phyloP scores from a whole-genome alignment of 257 asterid species.

The Fraxinus pennsylvanica region DNA sequence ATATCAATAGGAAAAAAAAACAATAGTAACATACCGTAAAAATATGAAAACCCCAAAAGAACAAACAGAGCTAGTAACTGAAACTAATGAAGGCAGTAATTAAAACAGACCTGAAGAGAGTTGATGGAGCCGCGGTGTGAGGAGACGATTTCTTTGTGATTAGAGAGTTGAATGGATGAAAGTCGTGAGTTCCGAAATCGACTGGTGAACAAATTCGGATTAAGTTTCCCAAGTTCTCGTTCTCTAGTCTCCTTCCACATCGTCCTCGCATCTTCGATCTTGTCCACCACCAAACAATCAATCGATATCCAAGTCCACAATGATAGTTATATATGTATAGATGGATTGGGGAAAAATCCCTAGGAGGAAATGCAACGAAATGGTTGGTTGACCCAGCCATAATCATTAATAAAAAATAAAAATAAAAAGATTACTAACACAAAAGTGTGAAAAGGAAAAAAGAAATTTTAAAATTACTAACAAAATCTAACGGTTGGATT shows the following conservation, averaged over 20 bases:
- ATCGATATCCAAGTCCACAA: constrained; percentile 27
- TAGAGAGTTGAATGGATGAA: constrained; percentile 81
- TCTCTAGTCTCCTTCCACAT: constrained; percentile 98
- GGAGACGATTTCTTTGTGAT: constrained; percentile 85
- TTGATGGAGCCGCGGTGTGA: constrained; percentile 88
- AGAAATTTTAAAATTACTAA: too few relatives aligned
- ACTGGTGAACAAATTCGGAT: constrained; percentile 75
- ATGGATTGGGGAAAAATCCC: background rate
- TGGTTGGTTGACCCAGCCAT: too few relatives aligned
- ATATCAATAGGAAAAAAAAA: background rate
- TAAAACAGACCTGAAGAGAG: constrained; percentile 73
- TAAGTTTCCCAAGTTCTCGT: constrained; percentile 84
- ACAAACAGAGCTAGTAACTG: background rate
- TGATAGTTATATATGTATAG: constrained; percentile 11
- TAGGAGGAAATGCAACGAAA: too few relatives aligned
- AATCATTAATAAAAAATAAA: too few relatives aligned
- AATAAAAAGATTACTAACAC: too few relatives aligned
- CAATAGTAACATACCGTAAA: background rate
- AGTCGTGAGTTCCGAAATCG: constrained; percentile 60
- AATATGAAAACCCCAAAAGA: background rate
- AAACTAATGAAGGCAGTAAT: background rate
- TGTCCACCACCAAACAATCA: constrained; percentile 40
- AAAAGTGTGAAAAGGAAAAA: too few relatives aligned
- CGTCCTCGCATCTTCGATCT: constrained; percentile 92
- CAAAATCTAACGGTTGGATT: too few relatives aligned